Evolutionary conservation across 495 filamentous ascomycete genomes (phyloP), one percentile per base, ranked within the genome.

Genomic region (Cudoniella acicularis): DNA sequence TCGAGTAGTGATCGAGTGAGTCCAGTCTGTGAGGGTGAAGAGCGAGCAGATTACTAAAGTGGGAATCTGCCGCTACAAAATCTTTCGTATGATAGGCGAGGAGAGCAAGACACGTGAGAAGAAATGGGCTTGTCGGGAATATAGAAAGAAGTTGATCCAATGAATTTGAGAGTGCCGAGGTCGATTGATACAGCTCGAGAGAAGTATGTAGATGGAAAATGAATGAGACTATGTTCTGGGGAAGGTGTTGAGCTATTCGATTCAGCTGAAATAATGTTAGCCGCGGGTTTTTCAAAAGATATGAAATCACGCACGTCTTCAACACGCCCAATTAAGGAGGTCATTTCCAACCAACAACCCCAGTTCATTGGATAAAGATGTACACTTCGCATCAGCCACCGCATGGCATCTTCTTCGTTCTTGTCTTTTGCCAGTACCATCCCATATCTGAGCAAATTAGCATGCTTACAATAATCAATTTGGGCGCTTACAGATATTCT

Each of bases 1-100:
- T 98, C 10, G 91, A 96, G 71, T 96, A 99, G 66, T 95, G 87
- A 64, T 98, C 95, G 3, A 98, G 78, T 16, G 85, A 85, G 65
- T 99, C 95, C 51, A 98, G 79, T 10, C 95, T 85, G 65, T 96
- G 88, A 0, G 95, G 95, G 56, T 95, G 88, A 21, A 84, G 73
- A 11, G 84, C 81, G 23, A 97, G 73, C 9, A 99, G 79, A n/a
- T 82, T 75, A 52, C 85, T 88, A 69, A 99, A 99, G 54, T 92
- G 86, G 13, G 86, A 76, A 52, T 92, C 90, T 9, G 95, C 93
- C 60, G 86, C 82, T 41, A 96, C 84, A 53, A 94, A 89, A 61
- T 98, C 92, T 72, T 94, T 95, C n/a, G 87, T 85, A 65, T 99
- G 95, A 66, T 99, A 98, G 63, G 85, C 87, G 1, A 99, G 79